Evolutionary conservation across 1,139 yeast genomes (phyloP).

Genomic region (Nakaseomyces bracarensis): DNA sequence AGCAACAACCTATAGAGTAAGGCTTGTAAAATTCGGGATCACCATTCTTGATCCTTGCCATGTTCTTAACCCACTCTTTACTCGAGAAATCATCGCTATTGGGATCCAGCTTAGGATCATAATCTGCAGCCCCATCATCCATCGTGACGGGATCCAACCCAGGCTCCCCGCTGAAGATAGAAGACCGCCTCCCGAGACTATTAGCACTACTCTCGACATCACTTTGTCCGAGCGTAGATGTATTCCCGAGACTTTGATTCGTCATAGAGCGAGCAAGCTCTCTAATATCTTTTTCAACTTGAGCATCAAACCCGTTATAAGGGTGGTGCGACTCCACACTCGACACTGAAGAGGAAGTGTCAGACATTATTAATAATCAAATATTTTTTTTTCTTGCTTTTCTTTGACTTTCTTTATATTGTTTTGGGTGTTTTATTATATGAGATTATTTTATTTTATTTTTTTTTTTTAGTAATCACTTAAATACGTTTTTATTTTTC

Average conservation of each 20-base stretch:
- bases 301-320: conserved; percentile 7
- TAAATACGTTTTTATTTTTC: too few relatives aligned
- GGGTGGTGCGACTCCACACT: conserved; percentile 7
- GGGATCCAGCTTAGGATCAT: conserved; percentile 47
- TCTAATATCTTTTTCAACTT: conserved; percentile 5
- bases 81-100: conserved; percentile 49
- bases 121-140: conserved; percentile 17
- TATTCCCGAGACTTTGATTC: conserved; percentile 1
- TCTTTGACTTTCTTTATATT: too few relatives aligned
- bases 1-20: conserved; percentile 58
- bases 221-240: background rate
- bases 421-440: too few relatives aligned
- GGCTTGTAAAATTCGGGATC: conserved; percentile 63
- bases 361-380: conserved; percentile 1
- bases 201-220: too few relatives aligned
- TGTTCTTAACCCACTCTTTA: conserved; percentile 64
- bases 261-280: conserved; percentile 9
- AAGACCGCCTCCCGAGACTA: conserved; percentile 2
- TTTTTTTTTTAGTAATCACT: too few relatives aligned
- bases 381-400: too few relatives aligned
- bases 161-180: conserved; percentile 6
- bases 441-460: too few relatives aligned
- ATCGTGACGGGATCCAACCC: conserved; percentile 22
- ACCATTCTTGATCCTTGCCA: conserved; percentile 45
- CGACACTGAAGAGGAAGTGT: background rate